Base-by-base conservation (phyloP, 306 rosid species). In the Neltuma alba region DNA sequence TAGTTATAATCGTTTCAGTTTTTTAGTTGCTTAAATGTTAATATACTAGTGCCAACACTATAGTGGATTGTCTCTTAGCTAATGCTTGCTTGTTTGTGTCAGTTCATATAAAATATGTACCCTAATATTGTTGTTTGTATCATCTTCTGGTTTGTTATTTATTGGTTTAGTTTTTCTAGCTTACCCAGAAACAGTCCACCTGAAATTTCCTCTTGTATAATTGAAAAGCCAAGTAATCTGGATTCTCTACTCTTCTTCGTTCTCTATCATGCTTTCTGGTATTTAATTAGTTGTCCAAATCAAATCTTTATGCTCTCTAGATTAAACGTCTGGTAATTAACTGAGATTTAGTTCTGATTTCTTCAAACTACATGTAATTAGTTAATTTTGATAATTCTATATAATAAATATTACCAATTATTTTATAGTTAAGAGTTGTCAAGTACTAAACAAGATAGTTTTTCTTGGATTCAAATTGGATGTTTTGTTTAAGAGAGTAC, bases 21-120 rank as follows among this genome's bases (percentile, higher is more conserved):
- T 93, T 79, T 50, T 92, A 40, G 91, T 92, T 74, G 90, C 86
- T 16, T 93, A 85, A 67, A 80, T 72, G 74, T 65, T 75, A 28
- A 62, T 79, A 52, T 8, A 81, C 60, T 67, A 54, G 65, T 37
- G 52, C n/a, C 64, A 61, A 50, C 58, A 70, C 76, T 62, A 34
- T 7, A 64, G 52, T 34, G 64, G 54, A 34, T 54, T 65, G 37
- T 72, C 36, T 33, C 60, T 71, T 74, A 80, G 42, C 25, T 70
- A 41, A 83, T 50, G 9, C 42, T 34, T 23, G 11, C 34, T 37
- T 47, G 74, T 74, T 67, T 68, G 64, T 12, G 54, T 23, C 41
- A 44, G 31, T 42, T 78, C 13, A 34, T 15, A 55, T 73, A 61
- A 23, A 42, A 75, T 72, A 42, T 77, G 82, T 61, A 38, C 34